phyloP scores from a whole-genome alignment of 148 eudicot genomes.

The Cornus controversa region DNA sequence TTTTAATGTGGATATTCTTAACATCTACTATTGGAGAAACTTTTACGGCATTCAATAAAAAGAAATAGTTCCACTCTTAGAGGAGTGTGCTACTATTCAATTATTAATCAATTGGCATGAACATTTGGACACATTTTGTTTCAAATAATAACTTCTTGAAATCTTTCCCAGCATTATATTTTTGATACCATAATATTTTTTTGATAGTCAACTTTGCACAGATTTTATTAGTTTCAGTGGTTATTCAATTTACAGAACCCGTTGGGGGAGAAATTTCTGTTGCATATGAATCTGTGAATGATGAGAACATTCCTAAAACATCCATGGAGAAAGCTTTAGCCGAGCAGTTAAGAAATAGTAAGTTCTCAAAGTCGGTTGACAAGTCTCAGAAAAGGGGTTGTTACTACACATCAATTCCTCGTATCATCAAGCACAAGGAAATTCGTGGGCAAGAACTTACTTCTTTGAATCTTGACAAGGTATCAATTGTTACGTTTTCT shows the following conservation, averaged over 20 bases:
- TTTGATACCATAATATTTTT: too few relatives aligned
- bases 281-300: conserved; percentile 54
- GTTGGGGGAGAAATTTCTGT: conserved; percentile 84
- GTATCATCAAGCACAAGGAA: conserved; percentile 78
- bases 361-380: conserved; percentile 39
- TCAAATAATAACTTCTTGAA: too few relatives aligned
- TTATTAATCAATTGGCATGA: not conserved
- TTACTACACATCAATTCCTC: conserved; percentile 80
- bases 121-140: not conserved
- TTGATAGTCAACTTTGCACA: not conserved
- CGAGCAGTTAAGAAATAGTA: conserved; percentile 65
- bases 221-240: not conserved
- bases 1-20: not conserved
- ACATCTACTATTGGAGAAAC: conserved; percentile 1
- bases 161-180: not conserved
- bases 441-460: conserved; percentile 71
- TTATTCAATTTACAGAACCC: conserved; percentile 58
- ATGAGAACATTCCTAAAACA: conserved; percentile 53
- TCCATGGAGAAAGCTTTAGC: conserved; percentile 68
- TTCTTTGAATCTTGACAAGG: conserved; percentile 91
- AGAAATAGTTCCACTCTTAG: not conserved
- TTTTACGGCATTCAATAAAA: not conserved
- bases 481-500: conserved; percentile 16
- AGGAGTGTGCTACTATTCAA: conserved; percentile 2
- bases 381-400: conserved; percentile 57